Percentiles rank a stretch among this genome's conserved stretches.
Evolutionary conservation across 129 eudicot species (phyloP).

Genomic region (Pulicaria dysenterica): DNA sequence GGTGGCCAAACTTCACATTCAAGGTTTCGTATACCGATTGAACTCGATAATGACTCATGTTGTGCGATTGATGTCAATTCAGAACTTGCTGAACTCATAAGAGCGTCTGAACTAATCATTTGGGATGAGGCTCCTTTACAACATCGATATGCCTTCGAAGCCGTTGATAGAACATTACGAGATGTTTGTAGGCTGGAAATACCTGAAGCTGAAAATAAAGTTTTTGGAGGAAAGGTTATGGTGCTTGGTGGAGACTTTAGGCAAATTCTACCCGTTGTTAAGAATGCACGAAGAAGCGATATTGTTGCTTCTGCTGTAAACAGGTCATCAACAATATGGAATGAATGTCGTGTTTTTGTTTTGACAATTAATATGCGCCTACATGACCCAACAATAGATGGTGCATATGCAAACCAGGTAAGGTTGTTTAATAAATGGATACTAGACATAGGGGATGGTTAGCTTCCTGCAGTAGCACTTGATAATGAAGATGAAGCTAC

Average conservation of each 20-base stretch:
- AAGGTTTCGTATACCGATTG: not conserved
- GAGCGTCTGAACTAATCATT: not conserved
- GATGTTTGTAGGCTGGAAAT: not conserved
- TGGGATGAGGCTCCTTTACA: slow-evolving; percentile 16
- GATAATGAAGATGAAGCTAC: not conserved
- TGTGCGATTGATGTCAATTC: not conserved
- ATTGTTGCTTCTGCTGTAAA: not conserved
- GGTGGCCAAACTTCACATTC: slow-evolving; percentile 3
- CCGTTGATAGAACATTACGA: not conserved
- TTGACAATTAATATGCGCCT: not conserved
- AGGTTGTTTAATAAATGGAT: not conserved
- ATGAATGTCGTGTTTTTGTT: not conserved
- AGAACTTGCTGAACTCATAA: not conserved
- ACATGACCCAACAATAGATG: not conserved
- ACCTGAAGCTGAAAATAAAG: not conserved
- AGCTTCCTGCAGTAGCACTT: too few species aligned
- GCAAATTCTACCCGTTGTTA: not conserved
- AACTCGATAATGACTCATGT: not conserved
- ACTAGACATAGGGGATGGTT: too few species aligned
- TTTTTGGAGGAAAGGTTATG: not conserved
- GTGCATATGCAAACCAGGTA: not conserved
- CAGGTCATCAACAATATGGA: not conserved
- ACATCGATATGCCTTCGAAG: slow-evolving; percentile 6
- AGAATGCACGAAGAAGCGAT: not conserved
- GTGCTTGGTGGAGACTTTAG: not conserved